Percentiles rank a stretch among this genome's conserved stretches.
Evolutionary conservation across 2,329 filamentous ascomycete genomes (phyloP).

Genomic region (Neospermospora avenae): DNA sequence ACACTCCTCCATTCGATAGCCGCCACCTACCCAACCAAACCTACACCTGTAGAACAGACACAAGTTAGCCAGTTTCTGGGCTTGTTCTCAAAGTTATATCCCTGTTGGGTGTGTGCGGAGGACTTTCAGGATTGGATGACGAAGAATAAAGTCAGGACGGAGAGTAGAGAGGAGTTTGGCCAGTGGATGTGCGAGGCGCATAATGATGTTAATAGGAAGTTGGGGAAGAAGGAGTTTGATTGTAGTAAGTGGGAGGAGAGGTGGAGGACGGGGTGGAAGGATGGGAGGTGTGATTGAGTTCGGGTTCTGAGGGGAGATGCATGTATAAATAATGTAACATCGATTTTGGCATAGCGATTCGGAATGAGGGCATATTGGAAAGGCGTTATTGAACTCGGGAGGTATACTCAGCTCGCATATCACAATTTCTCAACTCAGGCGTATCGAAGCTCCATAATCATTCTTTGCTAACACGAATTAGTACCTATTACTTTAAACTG

Average conservation of each 20-base stretch:
- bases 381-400: neutral
- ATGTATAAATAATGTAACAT: neutral
- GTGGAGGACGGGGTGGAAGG: conserved; percentile 87
- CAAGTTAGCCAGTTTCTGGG: conserved; percentile 76
- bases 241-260: conserved; percentile 88
- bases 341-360: neutral
- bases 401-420: neutral
- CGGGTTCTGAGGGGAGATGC: neutral
- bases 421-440: neutral
- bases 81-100: conserved; percentile 83
- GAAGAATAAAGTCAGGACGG: conserved; percentile 55
- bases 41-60: conserved; percentile 65
- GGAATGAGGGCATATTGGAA: neutral
- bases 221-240: conserved; percentile 90
- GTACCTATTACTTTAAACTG: no score
- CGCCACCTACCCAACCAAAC: conserved; percentile 74
- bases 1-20: conserved; percentile 90
- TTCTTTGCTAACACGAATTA: neutral
- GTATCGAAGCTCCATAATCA: neutral
- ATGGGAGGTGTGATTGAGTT: conserved; percentile 55
- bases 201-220: conserved; percentile 82
- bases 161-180: conserved; percentile 67
- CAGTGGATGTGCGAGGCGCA: conserved; percentile 82
- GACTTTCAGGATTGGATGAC: conserved; percentile 84
- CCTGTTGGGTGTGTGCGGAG: conserved; percentile 92